Evolutionary conservation across 139 green algal species (phyloP), one percentile per base, ranked within the genome.

Genomic region (Mesotaenium endlicherianum): DNA sequence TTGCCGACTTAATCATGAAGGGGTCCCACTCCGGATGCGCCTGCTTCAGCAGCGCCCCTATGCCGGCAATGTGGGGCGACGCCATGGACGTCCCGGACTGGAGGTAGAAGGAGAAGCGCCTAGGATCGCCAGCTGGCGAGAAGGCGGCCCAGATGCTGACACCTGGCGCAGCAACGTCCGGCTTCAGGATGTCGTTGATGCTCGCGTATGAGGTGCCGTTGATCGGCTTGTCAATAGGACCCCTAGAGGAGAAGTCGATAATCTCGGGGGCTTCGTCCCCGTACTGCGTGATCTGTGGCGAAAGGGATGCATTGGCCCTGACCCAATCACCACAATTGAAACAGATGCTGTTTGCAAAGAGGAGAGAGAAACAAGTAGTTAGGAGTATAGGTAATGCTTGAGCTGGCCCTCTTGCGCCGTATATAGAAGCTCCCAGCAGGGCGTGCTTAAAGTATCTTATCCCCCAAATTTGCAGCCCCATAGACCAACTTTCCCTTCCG

Each of bases 31-130:
- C 39, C 17, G 77, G 77, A 14, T 79, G 57, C 34, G 30, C 36
- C 39, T 81, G 68, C 43, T 49, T 64, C 17, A 86, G n/a, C 41
- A 86, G 55, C 41, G 75, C 70, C 11, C 36, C 68, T 16, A 80
- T 44, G 16, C 80, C 80, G 26, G 80, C 67, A 11, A 86, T 40
- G 26, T 83, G 70, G 47, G 80, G 80, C 1, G 80, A 58, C 17
- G 80, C 80, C 80, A 86, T 86, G 1, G 80, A 86, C 39, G 80
- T 86, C 39, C 80, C 80, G 34, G 80, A 86, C 47, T 68, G 16
- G n/a, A 86, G 16, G 0, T 64, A 40, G 68, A 86, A 86, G 26
- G 34, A 70, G n/a, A n/a, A 53, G 8, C 41, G 71, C 11, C 60
- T 72, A 11, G 60, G 11, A 11, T 72, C 60, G 41, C 60, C 60